These are phyloP conservation scores for Trifolium fragiferum DNA, from an alignment of 306 rosid species.

Conservation along the genomic window DNA sequence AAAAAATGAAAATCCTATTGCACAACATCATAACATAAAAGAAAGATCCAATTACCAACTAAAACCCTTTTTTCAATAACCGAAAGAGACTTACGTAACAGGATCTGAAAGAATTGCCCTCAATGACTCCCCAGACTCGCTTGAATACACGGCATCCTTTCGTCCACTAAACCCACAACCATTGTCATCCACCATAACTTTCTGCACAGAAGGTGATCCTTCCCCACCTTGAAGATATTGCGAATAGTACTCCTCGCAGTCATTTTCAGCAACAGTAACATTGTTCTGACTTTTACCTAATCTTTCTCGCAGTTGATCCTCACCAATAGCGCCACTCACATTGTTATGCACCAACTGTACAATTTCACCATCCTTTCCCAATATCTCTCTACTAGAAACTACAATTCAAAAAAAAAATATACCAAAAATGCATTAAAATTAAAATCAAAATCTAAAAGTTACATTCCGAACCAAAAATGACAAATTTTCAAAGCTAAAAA, in stretches of 20 bases:
- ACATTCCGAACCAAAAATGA: slow-evolving; percentile 26
- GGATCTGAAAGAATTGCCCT: slow-evolving; percentile 87
- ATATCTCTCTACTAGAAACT: slow-evolving; percentile 66
- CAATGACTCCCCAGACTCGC: slow-evolving; percentile 85
- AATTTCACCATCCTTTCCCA: slow-evolving; percentile 67
- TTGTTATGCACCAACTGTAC: slow-evolving; percentile 52
- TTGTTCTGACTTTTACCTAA: slow-evolving; percentile 64
- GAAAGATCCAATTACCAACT: not conserved
- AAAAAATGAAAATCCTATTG: not conserved
- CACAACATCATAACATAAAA: slow-evolving; percentile 21
- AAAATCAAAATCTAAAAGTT: not conserved
- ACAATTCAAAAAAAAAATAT: slow-evolving; percentile 40
- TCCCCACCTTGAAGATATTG: slow-evolving; percentile 78
- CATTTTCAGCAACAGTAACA: slow-evolving; percentile 68
- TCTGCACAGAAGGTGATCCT: slow-evolving; percentile 69
- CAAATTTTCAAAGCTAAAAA: not conserved
- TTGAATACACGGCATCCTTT: slow-evolving; percentile 59
- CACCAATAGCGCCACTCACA: slow-evolving; percentile 52
- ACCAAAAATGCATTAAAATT: slow-evolving; percentile 14
- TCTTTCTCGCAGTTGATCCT: slow-evolving; percentile 58
- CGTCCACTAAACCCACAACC: slow-evolving; percentile 91
- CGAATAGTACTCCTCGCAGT: slow-evolving; percentile 80
- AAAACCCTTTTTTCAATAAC: not conserved
- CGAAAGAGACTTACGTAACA: slow-evolving; percentile 70
- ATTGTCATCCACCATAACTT: slow-evolving; percentile 68